Base-by-base conservation (phyloP, 2,329 filamentous ascomycete species). In the Talaromyces sp. region DNA sequence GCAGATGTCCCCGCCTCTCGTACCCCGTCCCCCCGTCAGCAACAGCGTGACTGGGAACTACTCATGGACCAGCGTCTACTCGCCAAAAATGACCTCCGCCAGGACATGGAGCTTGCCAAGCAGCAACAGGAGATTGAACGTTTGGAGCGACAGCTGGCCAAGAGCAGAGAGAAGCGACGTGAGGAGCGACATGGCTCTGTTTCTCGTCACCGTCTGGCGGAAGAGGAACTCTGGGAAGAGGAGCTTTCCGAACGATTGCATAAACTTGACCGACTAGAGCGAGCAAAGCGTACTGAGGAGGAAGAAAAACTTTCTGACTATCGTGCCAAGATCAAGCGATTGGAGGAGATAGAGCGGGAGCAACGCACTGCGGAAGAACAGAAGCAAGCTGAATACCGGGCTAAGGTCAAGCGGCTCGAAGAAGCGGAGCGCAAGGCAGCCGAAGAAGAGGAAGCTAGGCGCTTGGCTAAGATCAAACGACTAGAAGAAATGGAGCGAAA, bases 201-300 rank as follows among this genome's bases (percentile, higher is more conserved):
- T 5, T 43, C 57, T 13, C 57, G 57, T 36, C 22, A 58, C 69
- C 43, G 61, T 69, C 21, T 56, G 8, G 37, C 25, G 10, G 73
- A 77, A 56, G 77, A 80, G 11, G 74, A 78, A 60, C 63, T 71
- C 69, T 63, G 76, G 69, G 63, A 78, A 72, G 68, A 73, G 17
- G 73, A 73, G 60, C 69, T 72, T 46, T 69, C 66, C 55, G 71
- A 74, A 45, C 73, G 73, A 51, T 67, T 74, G 53, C 73, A 69
- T 37, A 65, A 66, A 35, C 66, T 73, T 21, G 67, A 74, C 46
- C 62, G 62, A 63, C 73, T 65, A 62, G 75, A 71, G 68, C 73
- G 57, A 68, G 77, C 67, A 67, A 76, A 62, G 74, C 79, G 67
- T 70, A 75, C 62, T 65, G 69, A 52, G 69, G 61, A 64, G 36